A percentile compares a stretch with the other conserved stretches of the same genome.
phyloP scores from a whole-genome alignment of 176 grass and related monocot genomes.

The Musa beccarii region DNA sequence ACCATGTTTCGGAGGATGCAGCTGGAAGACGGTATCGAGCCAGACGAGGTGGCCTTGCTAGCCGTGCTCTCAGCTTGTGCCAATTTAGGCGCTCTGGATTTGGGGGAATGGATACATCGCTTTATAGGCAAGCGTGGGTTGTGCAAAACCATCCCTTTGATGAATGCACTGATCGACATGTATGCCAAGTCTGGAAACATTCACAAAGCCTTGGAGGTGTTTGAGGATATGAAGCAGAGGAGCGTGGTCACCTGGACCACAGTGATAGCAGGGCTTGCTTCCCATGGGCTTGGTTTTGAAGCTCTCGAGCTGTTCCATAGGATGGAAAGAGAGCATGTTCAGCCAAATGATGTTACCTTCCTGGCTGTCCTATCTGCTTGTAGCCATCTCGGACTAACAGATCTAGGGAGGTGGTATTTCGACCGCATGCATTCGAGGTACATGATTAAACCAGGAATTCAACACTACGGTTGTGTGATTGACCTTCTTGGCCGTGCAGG shows the following conservation, averaged over 20 bases:
- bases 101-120: conserved; percentile 69
- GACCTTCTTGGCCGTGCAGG: conserved; percentile 63
- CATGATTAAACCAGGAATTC: conserved; percentile 43
- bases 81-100: conserved; percentile 53
- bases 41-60: conserved; percentile 52
- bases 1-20: conserved; percentile 73
- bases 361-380: conserved; percentile 59
- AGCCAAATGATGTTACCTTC: conserved; percentile 58
- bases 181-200: conserved; percentile 62
- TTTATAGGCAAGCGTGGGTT: conserved; percentile 32
- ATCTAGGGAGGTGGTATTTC: conserved; percentile 60
- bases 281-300: conserved; percentile 53
- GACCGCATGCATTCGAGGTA: conserved; percentile 42
- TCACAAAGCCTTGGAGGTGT: conserved; percentile 46
- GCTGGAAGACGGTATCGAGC: conserved; percentile 45
- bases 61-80: conserved; percentile 54
- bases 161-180: conserved; percentile 80
- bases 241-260: conserved; percentile 60
- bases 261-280: conserved; percentile 56
- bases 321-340: conserved; percentile 59
- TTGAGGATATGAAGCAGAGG: conserved; percentile 55
- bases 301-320: conserved; percentile 50
- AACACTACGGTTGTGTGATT: conserved; percentile 78
- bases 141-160: conserved; percentile 27
- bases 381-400: conserved; percentile 42